Evolutionary conservation across 2,329 filamentous ascomycete species (phyloP), one percentile per base, ranked within the genome.

Genomic region (Nemania bipapillata): DNA sequence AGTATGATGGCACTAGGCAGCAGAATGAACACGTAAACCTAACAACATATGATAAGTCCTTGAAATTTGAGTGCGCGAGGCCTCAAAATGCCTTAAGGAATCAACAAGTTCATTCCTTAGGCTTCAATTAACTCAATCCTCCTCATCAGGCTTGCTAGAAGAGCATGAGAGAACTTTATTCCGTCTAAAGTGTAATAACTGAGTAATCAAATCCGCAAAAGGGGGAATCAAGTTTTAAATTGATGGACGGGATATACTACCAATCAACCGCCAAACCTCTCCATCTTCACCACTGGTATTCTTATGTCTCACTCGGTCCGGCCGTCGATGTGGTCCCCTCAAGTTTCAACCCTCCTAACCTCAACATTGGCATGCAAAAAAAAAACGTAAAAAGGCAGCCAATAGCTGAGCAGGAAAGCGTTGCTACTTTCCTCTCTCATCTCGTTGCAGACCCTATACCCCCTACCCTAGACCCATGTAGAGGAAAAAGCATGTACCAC

Each of bases 221-320:
- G 64, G 64, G 64, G 64, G 68, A 68, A 70, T 70, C 64, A 60
- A 62, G 55, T 55, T n/a, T 63, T 59, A 62, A 70, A 53, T 67
- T 56, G 52, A 57, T 52, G 65, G 35, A 67, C 45, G n/a, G 68
- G 53, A 62, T 45, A 70, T 53, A 62, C 50, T 66, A 62, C 52
- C 64, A 57, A 45, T 47, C 59, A 61, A 40, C 42, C 55, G n/a
- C 52, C 58, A 59, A 47, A 30, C 42, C 55, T 47, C n/a, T 30
- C 37, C 17, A 32, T 40, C 49, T 45, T 24, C 47, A n/a, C n/a
- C 28, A 50, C 30, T 28, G 37, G 20, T 28, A 58, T 22, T 22
- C 30, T 22, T 22, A 45, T n/a, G 15, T n/a, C 40, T 17, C 20
- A 40, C 37, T 17, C 15, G 15, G 37, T 12, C 8, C 37, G 26